Evolutionary conservation across 768 basidiomycete species (phyloP), one percentile per base, ranked within the genome.

Genomic region (Xanthoconium stramineum): DNA sequence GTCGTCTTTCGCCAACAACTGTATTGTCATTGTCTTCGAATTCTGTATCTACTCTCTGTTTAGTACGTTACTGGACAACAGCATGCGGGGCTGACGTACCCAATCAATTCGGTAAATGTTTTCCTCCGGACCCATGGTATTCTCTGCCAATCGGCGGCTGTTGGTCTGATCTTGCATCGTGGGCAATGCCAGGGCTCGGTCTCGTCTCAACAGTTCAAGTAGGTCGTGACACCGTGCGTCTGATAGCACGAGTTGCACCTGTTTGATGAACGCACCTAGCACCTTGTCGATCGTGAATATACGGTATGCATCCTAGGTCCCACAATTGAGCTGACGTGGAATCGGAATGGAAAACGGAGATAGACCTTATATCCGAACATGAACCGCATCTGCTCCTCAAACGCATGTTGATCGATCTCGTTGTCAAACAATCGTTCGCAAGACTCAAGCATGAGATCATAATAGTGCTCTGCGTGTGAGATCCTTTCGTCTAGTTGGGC

Each of bases 281-380:
- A 98, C 78, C 71, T 97, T 94, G 74, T 99, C 96, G 28, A 97
- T 77, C 0, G 96, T 98, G 72, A 97, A 99, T 65, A 94, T 83
- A 66, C 87, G 88, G 71, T 92, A 98, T 0, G 86, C 86, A 29
- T 90, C 78, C 87, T 89, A 58, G 9, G 17, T 40, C 6, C 7
- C 40, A n/a, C 19, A 9, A 7, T 29, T 60, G 39, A 66, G 64
- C 13, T 5, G 6, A 3, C 14, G 44, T 38, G 32, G 20, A 44
- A 36, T 28, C 10, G 12, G 14, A 38, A 36, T 38, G 24, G 14
- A n/a, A 1, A 17, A 17, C 15, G 10, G 13, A 45, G 52, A 58
- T 68, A 30, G 36, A 88, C 94, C 78, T 84, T 83, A 43, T 85
- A 79, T n/a, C 91, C 90, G 71, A 93, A 95, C 78, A 94, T 86